Conservation (phyloP, 805 yeast genomes). For the Saitoella complicata region DNA sequence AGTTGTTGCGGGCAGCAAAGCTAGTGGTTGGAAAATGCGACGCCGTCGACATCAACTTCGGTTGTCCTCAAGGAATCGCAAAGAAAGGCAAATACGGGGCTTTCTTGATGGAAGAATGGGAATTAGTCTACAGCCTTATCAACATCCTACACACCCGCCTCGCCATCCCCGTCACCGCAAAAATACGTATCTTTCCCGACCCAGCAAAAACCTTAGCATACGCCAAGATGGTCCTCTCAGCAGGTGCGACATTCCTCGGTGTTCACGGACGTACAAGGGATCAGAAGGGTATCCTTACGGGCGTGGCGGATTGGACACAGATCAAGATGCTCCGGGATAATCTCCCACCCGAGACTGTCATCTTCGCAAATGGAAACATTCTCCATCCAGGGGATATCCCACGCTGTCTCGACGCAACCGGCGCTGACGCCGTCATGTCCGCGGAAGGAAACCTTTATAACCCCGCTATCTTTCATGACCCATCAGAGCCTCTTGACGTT, state of each 20-base stretch:
- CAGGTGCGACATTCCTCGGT: conserved; percentile 92
- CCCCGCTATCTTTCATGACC: conserved; percentile 60
- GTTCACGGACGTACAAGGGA: conserved; percentile 94
- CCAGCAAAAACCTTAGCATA: conserved; percentile 68
- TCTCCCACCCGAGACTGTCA: conserved; percentile 65
- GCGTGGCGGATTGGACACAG: conserved; percentile 84
- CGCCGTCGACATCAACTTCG: conserved; percentile 88
- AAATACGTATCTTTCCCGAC: conserved; percentile 77
- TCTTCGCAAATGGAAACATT: conserved; percentile 91
- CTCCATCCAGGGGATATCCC: conserved; percentile 71
- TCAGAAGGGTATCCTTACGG: conserved; percentile 94
- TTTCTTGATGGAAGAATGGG: conserved; percentile 96
- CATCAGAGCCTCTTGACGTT: conserved; percentile 34
- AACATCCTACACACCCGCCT: conserved; percentile 57
- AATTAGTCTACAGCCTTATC: conserved; percentile 48
- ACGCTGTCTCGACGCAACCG: conserved; percentile 45
- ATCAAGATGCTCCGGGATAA: conserved; percentile 62
- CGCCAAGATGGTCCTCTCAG: conserved; percentile 72
- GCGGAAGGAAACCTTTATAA: conserved; percentile 92
- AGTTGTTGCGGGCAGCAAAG: conserved; percentile 63
- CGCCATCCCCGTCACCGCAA: conserved; percentile 78
- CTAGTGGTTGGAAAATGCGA: conserved; percentile 72
- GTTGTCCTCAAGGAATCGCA: conserved; percentile 98
- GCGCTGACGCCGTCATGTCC: conserved; percentile 87
- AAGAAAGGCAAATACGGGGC: conserved; percentile 89